Evolutionary conservation across 164 flowering plant species (phyloP), one percentile per base, ranked within the genome.

Genomic region (Vitis cinerea): DNA sequence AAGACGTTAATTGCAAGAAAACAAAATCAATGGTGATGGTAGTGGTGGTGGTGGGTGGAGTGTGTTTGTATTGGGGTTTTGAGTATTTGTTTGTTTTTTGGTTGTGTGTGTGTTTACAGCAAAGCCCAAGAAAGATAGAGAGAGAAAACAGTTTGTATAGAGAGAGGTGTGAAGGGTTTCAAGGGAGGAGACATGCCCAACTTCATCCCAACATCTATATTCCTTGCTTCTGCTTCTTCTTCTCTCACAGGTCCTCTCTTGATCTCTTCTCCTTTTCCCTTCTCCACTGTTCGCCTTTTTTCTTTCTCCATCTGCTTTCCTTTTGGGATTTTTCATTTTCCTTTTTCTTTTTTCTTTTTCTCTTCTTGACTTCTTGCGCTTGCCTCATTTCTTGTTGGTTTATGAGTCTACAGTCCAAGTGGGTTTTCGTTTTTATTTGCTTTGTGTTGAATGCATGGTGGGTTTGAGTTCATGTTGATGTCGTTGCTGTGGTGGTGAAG

Each of bases 141-240:
- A 71, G 61, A 63, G 10, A 37, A 37, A 37, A 37, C 44, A 37
- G 44, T 37, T 47, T 47, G 9, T 27, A 53, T 50, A 61, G 61
- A 55, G 65, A 50, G 65, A 70, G 30, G 47, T 50, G 49, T 23
- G 16, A 9, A 53, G 67, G 73, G 76, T 74, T 78, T 80, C 73
- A 78, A 77, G 67, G 13, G 71, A 64, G 81, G 89, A 73, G 79
- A 86, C 88, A 84, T 86, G 90, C 78, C 79, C 78, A 75, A 69
- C 59, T 70, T 69, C 71, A 66, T 68, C 79, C 90, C 86, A 75
- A 82, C 90, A 81, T 55, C 72, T 54, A 67, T 67, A 53, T 59
- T 76, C 64, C 27, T 78, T 78, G 72, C 75, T 78, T 69, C 75
- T 71, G 67, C 81, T 64, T 57, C 67, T 83, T 75, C 82, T 81